Base-by-base conservation (phyloP, 2,329 filamentous ascomycete genomes). In the Trichoderma sp. region DNA sequence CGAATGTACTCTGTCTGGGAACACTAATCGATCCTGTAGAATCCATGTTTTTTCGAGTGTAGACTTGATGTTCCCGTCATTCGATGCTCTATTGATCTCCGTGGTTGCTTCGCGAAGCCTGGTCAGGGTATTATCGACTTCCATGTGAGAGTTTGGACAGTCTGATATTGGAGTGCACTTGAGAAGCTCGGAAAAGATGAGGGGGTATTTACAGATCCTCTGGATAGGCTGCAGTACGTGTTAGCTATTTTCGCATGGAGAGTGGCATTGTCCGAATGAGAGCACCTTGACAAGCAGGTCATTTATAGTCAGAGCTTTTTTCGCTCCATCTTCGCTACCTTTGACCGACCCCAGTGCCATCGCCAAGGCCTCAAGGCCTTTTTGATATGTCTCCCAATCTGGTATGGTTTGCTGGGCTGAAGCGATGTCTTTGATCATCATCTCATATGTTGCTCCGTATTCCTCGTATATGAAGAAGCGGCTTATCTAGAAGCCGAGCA, bases 381-480 rank as follows among this genome's bases (percentile, higher is more conserved):
- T 91, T 77, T 97, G 94, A 78, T 94, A 95, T 6, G 89, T 87
- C 58, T 91, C 87, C 93, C 93, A 97, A 65, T 92, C 87, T 28
- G 90, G 89, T 75, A 93, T 87, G 7, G 87, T 88, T 72, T 90
- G 88, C 74, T 92, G 89, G 18, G 91, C 86, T 30, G 90, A 86
- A 39, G 90, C 89, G 43, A 97, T 84, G 74, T 97, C 93, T 74
- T 92, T 90, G 61, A 92, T 90, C 85, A 98, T 92, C 75, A 94
- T 86, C 75, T 97, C 93, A 80, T 96, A 97, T 78, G 95, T 95
- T 66, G 92, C 92, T 43, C 93, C 93, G 79, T 97, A 99, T 76
- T 97, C 93, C 82, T 97, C 93, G 79, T 99, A 99, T 64, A 92
- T 86, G 78, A 93, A 92, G 82, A 98, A 96, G 0, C 90, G 90